Conservation (phyloP, 441 rosid species). For the Bocquillonia castaneifolia region DNA sequence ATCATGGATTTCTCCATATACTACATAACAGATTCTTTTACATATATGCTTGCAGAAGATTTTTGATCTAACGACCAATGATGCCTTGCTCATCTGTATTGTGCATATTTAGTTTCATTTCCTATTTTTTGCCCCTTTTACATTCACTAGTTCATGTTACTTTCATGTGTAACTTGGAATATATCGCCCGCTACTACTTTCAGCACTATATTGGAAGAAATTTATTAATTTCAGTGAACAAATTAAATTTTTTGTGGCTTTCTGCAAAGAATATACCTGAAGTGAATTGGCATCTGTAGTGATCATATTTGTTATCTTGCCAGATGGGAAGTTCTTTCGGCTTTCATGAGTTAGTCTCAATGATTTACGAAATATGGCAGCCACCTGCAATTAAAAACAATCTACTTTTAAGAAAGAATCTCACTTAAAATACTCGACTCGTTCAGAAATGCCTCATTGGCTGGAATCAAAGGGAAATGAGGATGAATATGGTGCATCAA, state of each 20-base stretch:
- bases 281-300: conserved; percentile 83
- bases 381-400: conserved; percentile 53
- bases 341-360: conserved; percentile 75
- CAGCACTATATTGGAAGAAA: too few relatives aligned
- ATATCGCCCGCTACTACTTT: too few relatives aligned
- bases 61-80: background rate
- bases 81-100: background rate
- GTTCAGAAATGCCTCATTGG: too few relatives aligned
- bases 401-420: background rate
- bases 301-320: conserved; percentile 91
- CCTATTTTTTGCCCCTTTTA: background rate
- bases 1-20: too few relatives aligned
- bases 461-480: too few relatives aligned
- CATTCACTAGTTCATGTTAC: background rate
- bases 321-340: conserved; percentile 78
- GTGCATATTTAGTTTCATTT: background rate
- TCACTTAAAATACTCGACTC: background rate
- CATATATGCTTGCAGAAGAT: background rate
- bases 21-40: background rate
- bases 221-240: background rate
- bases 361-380: conserved; percentile 81
- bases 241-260: background rate
- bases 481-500: background rate
- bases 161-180: too few relatives aligned
- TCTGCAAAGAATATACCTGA: conserved; percentile 48